Conservation (phyloP, 495 filamentous ascomycete species). For the Lasiosphaeria ovina region DNA sequence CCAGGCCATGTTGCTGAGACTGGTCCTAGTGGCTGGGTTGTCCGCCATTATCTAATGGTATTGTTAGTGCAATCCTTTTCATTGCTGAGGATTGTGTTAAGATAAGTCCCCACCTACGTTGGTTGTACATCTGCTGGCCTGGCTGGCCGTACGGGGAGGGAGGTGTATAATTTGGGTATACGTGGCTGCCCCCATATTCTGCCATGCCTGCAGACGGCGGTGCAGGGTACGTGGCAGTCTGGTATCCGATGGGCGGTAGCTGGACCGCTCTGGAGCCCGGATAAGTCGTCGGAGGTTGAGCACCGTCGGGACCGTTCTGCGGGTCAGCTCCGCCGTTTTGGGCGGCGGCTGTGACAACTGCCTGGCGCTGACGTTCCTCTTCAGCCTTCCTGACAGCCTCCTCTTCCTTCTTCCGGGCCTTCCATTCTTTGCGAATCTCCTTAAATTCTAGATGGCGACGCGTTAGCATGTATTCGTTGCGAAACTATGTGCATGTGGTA, state of each 20-base stretch:
- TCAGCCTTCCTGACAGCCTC: constrained; percentile 85
- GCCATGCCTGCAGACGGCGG: constrained; percentile 63
- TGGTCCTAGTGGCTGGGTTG: constrained; percentile 12
- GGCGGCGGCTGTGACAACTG: constrained; percentile 56
- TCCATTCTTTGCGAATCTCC: constrained; percentile 99
- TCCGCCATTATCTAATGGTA: constrained; percentile 26
- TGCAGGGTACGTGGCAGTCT: constrained; percentile 66
- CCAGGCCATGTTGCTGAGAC: no score
- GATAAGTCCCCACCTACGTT: constrained; percentile 51
- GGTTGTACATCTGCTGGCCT: constrained; percentile 71
- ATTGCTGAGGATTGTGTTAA: background rate
- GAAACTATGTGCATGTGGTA: no score
- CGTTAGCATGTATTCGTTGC: constrained; percentile 29
- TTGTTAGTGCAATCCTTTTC: constrained; percentile 8
- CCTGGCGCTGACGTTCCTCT: constrained; percentile 78
- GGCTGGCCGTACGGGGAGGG: constrained; percentile 71
- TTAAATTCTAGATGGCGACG: constrained; percentile 75
- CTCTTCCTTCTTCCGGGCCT: constrained; percentile 98
- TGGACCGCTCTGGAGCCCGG: constrained; percentile 61
- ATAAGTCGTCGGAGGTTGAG: constrained; percentile 61
- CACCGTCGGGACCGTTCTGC: constrained; percentile 54
- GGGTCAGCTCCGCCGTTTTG: constrained; percentile 44
- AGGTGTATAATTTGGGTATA: constrained; percentile 60
- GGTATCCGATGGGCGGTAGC: constrained; percentile 84
- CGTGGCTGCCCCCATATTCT: constrained; percentile 58